Conservation (phyloP, 2,329 filamentous ascomycete genomes). For the Gnomoniopsis sp. region DNA sequence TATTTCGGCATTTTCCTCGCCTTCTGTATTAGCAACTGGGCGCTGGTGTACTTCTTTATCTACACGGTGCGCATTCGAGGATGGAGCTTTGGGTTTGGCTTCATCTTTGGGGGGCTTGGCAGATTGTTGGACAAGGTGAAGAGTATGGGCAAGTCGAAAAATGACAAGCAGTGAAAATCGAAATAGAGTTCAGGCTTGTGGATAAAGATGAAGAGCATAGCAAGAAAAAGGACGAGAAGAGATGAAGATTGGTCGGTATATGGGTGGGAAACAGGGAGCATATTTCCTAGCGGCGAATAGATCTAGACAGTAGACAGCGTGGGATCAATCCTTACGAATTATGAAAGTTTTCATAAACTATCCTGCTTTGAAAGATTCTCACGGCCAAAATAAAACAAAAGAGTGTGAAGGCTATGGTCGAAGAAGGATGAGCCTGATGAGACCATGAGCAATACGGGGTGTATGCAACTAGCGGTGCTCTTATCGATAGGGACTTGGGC, state of each 20-base stretch:
- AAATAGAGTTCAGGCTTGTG: no score
- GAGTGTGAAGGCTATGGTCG: no score
- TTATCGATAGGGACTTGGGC: conserved; percentile 15
- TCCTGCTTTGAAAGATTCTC: no score
- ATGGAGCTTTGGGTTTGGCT: conserved; percentile 26
- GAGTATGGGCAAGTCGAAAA: conserved; percentile 1
- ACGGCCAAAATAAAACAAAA: no score
- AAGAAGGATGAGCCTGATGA: neutral
- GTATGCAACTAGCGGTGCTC: neutral
- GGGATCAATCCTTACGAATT: no score
- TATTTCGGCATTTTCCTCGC: conserved; percentile 63
- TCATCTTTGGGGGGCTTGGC: conserved; percentile 17
- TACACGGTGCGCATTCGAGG: conserved; percentile 27
- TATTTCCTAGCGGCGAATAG: no score
- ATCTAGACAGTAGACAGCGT: no score
- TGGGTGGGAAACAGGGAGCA: neutral
- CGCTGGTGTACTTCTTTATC: conserved; percentile 28
- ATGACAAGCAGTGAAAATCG: neutral
- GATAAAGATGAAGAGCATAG: no score
- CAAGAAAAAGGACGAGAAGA: no score
- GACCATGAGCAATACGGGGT: neutral
- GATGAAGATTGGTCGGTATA: no score
- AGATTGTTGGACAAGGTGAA: conserved; percentile 15
- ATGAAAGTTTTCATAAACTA: no score
- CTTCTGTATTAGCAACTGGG: conserved; percentile 62